Base-by-base conservation (phyloP, 306 rosid species). In the Biancaea sappan region DNA sequence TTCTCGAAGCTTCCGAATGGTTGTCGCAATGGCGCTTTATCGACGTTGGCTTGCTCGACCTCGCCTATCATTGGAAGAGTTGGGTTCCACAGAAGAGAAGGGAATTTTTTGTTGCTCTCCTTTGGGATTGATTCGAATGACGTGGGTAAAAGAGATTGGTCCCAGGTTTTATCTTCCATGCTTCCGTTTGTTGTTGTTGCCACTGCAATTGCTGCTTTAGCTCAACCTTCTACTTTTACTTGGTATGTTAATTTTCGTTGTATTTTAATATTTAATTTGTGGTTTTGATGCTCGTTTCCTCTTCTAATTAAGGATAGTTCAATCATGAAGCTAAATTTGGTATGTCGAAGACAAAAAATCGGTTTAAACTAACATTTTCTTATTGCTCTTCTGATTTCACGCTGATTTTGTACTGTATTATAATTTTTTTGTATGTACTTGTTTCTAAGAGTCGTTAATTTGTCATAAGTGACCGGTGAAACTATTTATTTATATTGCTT, bases 141-240 rank as follows among this genome's bases (percentile, higher is more conserved):
- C 50, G 72, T 3, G 25, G 82, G 79, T 3, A 76, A 73, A 32
- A 58, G 76, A n/a, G 89, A 88, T 79, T 85, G 81, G 75, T 88
- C 97, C 51, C 95, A 86, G 82, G 8, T 84, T 73, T 73, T 94
- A 25, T 92, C 99, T 8, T 94, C 93, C 52, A 80, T 88, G 85
- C 99, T 94, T 88, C 99, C 99, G 4, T 87, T 94, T 80, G 93
- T 92, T 64, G 99, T 94, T 47, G 95, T 89, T 50, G 91, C 82
- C 31, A 94, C 99, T 3, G 97, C 95, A n/a, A 73, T 92, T 80
- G 92, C 88, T 8, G 99, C 99, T 77, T 83, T 94, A 13, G 82
- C 85, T 75, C 88, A 88, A 76, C 99, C 99, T 72, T 86, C 95
- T n/a, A 91, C 99, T 46, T 94, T 88, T 71, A 90, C 93, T 74